Evolutionary conservation across 768 basidiomycete species (phyloP).

Genomic region (Melanogaster broomeanus): DNA sequence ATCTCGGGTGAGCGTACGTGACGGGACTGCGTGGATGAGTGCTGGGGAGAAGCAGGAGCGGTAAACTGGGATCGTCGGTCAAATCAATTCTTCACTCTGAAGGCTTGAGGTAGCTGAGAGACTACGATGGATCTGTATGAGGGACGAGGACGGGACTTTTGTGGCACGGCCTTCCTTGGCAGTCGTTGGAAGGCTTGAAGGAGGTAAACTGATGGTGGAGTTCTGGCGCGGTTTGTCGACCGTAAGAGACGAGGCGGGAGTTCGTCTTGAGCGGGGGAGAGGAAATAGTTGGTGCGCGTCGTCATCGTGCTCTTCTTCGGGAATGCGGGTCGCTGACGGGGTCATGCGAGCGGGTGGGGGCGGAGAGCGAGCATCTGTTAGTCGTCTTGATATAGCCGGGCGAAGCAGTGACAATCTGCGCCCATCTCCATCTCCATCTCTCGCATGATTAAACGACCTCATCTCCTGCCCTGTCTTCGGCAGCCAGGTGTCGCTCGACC

Average conservation of each 20-base stretch:
- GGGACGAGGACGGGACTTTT: constrained; percentile 20
- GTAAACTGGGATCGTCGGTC: constrained; percentile 5
- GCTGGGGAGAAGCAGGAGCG: background rate
- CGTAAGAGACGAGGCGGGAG: constrained; percentile 41
- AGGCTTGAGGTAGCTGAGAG: constrained; percentile 22
- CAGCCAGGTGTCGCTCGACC: constrained; percentile 41
- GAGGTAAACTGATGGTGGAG: constrained; percentile 1
- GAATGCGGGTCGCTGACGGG: constrained; percentile 25
- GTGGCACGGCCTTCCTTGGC: background rate
- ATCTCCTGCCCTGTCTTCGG: background rate
- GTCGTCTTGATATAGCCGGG: background rate
- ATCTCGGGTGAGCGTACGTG: constrained; percentile 6
- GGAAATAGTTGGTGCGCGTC: constrained; percentile 59
- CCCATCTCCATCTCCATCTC: background rate
- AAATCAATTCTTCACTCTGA: constrained; percentile 12
- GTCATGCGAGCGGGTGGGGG: constrained; percentile 13
- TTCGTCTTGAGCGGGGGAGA: constrained; percentile 58
- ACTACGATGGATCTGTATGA: constrained; percentile 22
- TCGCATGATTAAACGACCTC: constrained; percentile 5
- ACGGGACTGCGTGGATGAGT: constrained; percentile 15
- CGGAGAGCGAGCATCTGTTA: background rate
- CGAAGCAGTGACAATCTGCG: background rate
- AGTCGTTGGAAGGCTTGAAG: constrained; percentile 21
- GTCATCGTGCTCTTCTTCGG: constrained; percentile 45
- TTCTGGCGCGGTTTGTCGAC: constrained; percentile 1